Percentiles rank a stretch among this genome's conserved stretches.
Evolutionary conservation across 305 asterid genomes (phyloP).

Genomic region (Petunia hybrid): DNA sequence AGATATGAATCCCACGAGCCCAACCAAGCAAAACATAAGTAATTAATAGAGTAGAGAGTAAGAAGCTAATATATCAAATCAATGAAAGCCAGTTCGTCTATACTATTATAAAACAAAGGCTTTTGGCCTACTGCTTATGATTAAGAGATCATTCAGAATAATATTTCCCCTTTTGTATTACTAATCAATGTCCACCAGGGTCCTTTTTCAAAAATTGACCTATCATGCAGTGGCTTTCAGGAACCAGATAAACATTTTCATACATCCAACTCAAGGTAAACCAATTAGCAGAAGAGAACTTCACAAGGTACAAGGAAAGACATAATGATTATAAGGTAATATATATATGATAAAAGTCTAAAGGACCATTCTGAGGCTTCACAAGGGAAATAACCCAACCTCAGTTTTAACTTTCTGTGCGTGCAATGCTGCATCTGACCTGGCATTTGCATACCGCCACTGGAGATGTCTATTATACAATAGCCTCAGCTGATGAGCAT

Average conservation of each 20-base stretch:
- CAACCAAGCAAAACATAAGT: background rate
- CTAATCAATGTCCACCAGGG: background rate
- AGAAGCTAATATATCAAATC: background rate
- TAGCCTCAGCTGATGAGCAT: conserved; percentile 80
- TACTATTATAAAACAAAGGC: background rate
- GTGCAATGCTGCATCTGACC: conserved; percentile 51
- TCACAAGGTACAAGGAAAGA: background rate
- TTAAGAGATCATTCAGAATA: background rate
- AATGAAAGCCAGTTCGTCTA: conserved; percentile 10
- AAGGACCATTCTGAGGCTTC: conserved; percentile 28
- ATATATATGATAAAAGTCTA: conserved; percentile 17
- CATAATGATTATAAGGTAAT: conserved; percentile 9
- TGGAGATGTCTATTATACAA: conserved; percentile 85
- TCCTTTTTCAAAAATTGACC: background rate
- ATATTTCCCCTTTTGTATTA: background rate
- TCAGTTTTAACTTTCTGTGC: conserved; percentile 69
- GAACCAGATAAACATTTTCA: conserved; percentile 19
- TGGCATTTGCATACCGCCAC: conserved; percentile 83
- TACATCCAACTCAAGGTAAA: background rate
- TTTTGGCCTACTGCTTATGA: conserved; percentile 7
- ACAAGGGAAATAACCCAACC: conserved; percentile 52
- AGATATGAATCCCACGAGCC: conserved; percentile 23
- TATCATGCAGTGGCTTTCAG: conserved; percentile 13
- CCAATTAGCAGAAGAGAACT: conserved; percentile 11
- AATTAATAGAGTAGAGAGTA: background rate